Percentiles rank a stretch among this genome's conserved stretches.
phyloP scores from a whole-genome alignment of 768 basidiomycete genomes.

The Russula emetica region DNA sequence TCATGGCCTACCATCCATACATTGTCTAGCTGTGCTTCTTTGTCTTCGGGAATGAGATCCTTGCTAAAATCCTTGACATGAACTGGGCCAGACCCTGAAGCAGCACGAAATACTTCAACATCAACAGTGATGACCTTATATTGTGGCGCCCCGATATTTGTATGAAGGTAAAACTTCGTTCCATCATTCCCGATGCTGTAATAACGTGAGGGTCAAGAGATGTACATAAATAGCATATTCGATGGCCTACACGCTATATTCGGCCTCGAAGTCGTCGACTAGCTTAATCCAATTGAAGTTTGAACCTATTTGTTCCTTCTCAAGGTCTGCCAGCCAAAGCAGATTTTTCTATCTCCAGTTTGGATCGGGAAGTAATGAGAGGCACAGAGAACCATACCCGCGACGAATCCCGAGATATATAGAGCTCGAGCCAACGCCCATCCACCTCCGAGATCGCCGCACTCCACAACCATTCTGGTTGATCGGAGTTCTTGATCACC shows the following conservation, averaged over 20 bases:
- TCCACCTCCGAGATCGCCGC: conserved; percentile 55
- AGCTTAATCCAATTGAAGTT: conserved; percentile 72
- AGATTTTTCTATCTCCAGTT: conserved; percentile 53
- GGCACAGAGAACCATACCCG: conserved; percentile 39
- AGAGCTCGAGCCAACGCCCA: conserved; percentile 58
- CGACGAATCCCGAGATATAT: conserved; percentile 55
- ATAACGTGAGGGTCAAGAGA: not conserved
- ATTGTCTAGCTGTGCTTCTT: conserved; percentile 55
- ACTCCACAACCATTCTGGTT: conserved; percentile 64
- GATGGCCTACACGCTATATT: conserved; percentile 55
- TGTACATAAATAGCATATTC: not conserved
- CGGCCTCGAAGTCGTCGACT: conserved; percentile 61
- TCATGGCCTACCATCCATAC: conserved; percentile 48
- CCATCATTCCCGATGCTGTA: conserved; percentile 62
- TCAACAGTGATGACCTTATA: conserved; percentile 65
- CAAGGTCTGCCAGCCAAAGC: conserved; percentile 67
- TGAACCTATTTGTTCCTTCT: conserved; percentile 53
- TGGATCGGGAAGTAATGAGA: not conserved
- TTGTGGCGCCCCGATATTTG: conserved; percentile 62
- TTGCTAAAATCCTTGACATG: conserved; percentile 41
- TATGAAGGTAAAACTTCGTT: conserved; percentile 56
- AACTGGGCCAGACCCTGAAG: conserved; percentile 18
- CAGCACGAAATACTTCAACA: conserved; percentile 39
- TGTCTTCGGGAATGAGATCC: conserved; percentile 67
- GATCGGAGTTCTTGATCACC: conserved; percentile 56